Base-by-base conservation (phyloP, 2,329 filamentous ascomycete species). In the Aspergillus costaricaensis region DNA sequence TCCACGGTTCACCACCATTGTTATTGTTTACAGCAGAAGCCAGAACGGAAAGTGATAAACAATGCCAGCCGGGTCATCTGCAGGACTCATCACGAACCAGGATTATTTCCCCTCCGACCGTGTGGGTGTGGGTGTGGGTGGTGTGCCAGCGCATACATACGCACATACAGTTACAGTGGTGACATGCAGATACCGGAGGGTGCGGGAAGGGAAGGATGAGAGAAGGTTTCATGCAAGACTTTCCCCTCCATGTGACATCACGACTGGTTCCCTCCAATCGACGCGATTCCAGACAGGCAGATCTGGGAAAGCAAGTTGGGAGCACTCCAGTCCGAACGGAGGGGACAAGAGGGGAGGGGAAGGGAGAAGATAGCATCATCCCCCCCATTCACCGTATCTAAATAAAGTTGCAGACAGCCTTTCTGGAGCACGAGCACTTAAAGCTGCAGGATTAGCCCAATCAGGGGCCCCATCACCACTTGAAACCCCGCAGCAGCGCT, bases 391-490 rank as follows among this genome's bases (percentile, higher is more conserved):
- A 43, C 27, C 43, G 58, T 58, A 63, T 53, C 49, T 49, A 56
- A 63, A 58, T 66, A 59, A 61, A 65, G 65, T 67, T 65, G 62
- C 62, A 65, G 56, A 38, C 41, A 57, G 52, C 39, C 53, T 57
- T 51, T 27, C 56, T 60, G 60, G 48, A 58, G 61, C 47, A 56
- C 56, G 56, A 63, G 59, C 62, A 58, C 60, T 67, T 62, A 50
- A 21, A 17, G 32, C 36, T 49, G 55, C 53, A 48, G 38, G 43
- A 39, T 39, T 57, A 47, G 44, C 36, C 65, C 64, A 66, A 67
- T 67, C 44, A 66, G n/a, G 41, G 21, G 19, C 10, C 30, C 14
- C 51, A 58, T 30, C 36, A 44, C 48, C 21, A 15, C 23, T 12
- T 7, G 30, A 61, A 14, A 66, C 65, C 65, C 65, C 65, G 65